Conservation (phyloP, 805 yeast genomes). For the Metschnikowia gelsemii region DNA sequence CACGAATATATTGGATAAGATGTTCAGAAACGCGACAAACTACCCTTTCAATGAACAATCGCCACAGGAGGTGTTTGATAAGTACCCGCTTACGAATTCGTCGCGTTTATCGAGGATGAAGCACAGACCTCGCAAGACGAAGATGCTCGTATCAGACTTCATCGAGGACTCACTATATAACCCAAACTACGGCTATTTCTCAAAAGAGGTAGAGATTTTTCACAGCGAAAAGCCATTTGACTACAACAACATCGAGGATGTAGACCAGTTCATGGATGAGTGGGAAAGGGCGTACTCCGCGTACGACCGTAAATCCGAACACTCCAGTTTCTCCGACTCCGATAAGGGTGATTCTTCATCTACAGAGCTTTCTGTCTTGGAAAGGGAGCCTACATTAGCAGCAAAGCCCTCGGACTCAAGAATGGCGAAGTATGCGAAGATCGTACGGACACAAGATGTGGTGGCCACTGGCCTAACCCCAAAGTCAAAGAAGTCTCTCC, state of each 20-base stretch:
- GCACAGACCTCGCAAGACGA: conserved; percentile 57
- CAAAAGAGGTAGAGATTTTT: conserved; percentile 74
- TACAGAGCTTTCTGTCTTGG: conserved; percentile 5
- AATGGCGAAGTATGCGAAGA: conserved; percentile 30
- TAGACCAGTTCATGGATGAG: conserved; percentile 65
- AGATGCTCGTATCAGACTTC: conserved; percentile 76
- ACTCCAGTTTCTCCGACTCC: not conserved
- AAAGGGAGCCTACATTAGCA: conserved; percentile 12
- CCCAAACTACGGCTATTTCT: conserved; percentile 79
- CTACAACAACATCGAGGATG: conserved; percentile 54
- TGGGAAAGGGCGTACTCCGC: conserved; percentile 65
- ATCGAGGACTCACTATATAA: conserved; percentile 84
- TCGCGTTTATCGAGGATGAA: conserved; percentile 31
- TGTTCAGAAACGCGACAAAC: conserved; percentile 41
- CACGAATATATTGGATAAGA: conserved; percentile 34
- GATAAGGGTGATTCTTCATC: not conserved
- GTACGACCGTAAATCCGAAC: conserved; percentile 38
- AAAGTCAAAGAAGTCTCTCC: conserved; percentile 44
- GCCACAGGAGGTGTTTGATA: conserved; percentile 41
- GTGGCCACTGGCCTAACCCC: conserved; percentile 18
- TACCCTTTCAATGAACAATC: conserved; percentile 39
- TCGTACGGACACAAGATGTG: conserved; percentile 24
- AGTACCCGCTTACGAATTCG: conserved; percentile 36
- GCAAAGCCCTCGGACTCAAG: conserved; percentile 11
- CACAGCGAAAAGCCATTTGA: conserved; percentile 65